These are phyloP conservation scores for Dactylonectria macrodidyma DNA, from an alignment of 2,329 filamentous ascomycete species.

Conservation along the genomic window DNA sequence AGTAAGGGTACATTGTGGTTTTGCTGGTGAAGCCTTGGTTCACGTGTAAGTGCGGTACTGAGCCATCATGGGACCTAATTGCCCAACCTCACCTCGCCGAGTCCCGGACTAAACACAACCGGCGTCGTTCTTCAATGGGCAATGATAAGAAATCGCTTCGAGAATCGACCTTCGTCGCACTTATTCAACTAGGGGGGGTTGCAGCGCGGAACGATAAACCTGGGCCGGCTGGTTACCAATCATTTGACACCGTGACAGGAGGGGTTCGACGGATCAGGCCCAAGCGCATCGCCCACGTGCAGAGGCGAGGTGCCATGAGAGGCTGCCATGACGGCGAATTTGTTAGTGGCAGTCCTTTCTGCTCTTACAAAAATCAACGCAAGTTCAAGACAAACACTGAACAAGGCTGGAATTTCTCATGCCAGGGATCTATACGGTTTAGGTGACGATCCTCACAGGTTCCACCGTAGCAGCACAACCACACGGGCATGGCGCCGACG, in stretches of 20 bases:
- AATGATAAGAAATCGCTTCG: neutral
- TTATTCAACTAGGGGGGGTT: neutral
- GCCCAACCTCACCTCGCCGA: neutral
- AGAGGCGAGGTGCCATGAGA: slow-evolving; percentile 22
- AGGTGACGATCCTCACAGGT: too few species aligned
- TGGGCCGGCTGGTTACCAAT: slow-evolving; percentile 34
- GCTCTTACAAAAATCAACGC: too few species aligned
- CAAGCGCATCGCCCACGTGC: slow-evolving; percentile 40
- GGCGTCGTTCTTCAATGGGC: too few species aligned
- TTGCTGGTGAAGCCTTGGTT: neutral
- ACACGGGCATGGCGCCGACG: slow-evolving; percentile 9
- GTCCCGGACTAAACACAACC: too few species aligned
- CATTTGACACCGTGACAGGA: slow-evolving; percentile 40
- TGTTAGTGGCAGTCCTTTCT: neutral
- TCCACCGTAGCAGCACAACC: neutral
- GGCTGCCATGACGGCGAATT: slow-evolving; percentile 9
- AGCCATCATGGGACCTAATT: neutral
- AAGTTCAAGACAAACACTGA: neutral
- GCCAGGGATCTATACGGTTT: too few species aligned
- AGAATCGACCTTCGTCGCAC: neutral
- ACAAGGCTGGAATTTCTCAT: neutral
- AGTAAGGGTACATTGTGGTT: neutral
- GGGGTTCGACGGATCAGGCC: neutral
- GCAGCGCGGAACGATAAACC: neutral
- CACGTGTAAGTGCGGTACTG: neutral